Evolutionary conservation across 306 rosid species (phyloP), one percentile per base, ranked within the genome.

Genomic region (Castanea sativa): DNA sequence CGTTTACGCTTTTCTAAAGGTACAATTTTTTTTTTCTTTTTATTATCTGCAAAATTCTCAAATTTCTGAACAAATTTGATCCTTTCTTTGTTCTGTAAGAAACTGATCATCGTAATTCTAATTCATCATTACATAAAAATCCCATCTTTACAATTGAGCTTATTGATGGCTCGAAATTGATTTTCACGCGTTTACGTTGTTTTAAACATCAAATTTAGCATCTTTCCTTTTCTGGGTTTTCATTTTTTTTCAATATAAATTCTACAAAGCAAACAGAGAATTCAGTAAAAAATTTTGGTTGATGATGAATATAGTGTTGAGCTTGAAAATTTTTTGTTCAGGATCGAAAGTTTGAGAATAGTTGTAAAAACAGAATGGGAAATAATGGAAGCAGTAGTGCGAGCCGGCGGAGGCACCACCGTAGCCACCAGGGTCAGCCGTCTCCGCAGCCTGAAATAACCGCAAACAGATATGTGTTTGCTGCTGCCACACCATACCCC

Each of bases 341-440:
- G 65, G 73, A 6, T 41, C 41, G 55, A n/a, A 41, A 41, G 45
- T 41, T 8, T 38, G 45, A 69, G 73, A 69, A 20, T 6, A 25
- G 79, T 2, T 1, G 10, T 15, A 3, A 32, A 32, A 30, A 59
- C 38, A 30, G 27, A 25, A 87, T 85, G 88, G 89, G 89, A n/a
- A 87, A 83, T 73, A 51, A 19, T 18, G 85, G 79, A n/a, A 78
- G 85, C 79, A 58, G 32, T 35, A 27, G 78, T 32, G 20, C 69
- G 12, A 58, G 83, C 60, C 80, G 75, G 51, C 76, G 81, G 59
- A 73, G 85, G 78, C 78, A 65, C 20, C 73, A 65, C 20, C 73
- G 85, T 27, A 33, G 11, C 76, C 79, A 68, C 3, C 71, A 41
- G n/a, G 20, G 57, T 16, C 80, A 51, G 76, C 65, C 35, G 32